Evolutionary conservation across 352 stramenopile species (phyloP).

Genomic region (Aphanomyces cochlioides): DNA sequence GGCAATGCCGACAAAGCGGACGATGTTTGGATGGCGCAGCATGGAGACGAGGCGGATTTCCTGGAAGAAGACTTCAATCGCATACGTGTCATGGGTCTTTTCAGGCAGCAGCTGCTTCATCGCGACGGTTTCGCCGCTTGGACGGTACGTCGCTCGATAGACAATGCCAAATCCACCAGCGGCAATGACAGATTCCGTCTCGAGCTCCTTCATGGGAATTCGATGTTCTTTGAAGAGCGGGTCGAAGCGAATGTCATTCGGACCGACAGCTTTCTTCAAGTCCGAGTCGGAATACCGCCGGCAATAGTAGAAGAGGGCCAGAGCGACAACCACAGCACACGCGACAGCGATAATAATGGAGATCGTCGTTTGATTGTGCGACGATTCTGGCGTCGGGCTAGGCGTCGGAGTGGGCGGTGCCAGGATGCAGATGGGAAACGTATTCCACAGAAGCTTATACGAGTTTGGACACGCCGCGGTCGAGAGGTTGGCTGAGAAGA

Average conservation of each 20-base stretch:
- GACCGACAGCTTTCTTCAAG: background rate
- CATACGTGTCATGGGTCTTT: slow-evolving; percentile 21
- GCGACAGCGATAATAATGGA: background rate
- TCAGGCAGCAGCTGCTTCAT: background rate
- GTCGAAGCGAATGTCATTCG: slow-evolving; percentile 5
- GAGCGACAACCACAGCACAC: background rate
- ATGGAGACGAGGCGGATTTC: slow-evolving; percentile 39
- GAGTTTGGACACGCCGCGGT: background rate
- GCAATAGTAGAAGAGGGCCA: background rate
- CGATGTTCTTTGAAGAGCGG: background rate
- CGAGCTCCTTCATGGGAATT: background rate
- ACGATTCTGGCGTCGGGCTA: background rate
- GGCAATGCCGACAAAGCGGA: slow-evolving; percentile 43
- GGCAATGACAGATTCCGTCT: background rate
- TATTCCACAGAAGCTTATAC: background rate
- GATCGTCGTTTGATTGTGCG: background rate
- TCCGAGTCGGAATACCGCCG: background rate
- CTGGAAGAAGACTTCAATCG: slow-evolving; percentile 37
- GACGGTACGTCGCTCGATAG: background rate
- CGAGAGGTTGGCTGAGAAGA: background rate
- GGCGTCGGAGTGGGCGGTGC: background rate
- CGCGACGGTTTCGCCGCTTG: background rate
- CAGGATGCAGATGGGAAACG: background rate
- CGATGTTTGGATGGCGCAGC: slow-evolving; percentile 42
- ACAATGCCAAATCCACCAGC: slow-evolving; percentile 1